phyloP scores from a whole-genome alignment of 1,284 basidiomycete species.

The Cryptococcus sp. region DNA sequence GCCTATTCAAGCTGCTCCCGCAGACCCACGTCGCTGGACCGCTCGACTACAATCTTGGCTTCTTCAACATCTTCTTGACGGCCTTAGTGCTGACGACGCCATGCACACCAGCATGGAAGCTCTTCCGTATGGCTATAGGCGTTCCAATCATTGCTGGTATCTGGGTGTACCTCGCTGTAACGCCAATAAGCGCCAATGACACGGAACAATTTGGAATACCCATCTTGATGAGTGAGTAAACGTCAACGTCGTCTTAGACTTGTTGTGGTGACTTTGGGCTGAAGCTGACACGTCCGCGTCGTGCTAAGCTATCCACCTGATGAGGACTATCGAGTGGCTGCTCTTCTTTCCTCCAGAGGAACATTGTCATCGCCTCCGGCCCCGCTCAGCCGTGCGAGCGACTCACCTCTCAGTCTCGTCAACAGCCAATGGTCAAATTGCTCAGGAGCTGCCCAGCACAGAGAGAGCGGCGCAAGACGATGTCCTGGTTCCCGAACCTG shows the following conservation, averaged over 20 bases:
- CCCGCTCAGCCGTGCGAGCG: neutral
- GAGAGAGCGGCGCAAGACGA: neutral
- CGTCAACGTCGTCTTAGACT: no score
- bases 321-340: slow-evolving; percentile 31
- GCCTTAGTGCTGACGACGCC: slow-evolving; percentile 9
- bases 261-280: no score
- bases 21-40: slow-evolving; percentile 1
- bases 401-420: neutral
- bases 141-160: slow-evolving; percentile 22
- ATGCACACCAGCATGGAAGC: slow-evolving; percentile 23
- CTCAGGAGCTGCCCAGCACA: neutral
- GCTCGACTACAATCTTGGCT: slow-evolving; percentile 9
- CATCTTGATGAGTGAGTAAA: slow-evolving; percentile 25
- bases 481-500: slow-evolving; percentile 30
- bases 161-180: slow-evolving; percentile 23
- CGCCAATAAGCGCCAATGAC: slow-evolving; percentile 16
- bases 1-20: no score
- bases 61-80: slow-evolving; percentile 12
- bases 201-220: slow-evolving; percentile 35
- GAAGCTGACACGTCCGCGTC: slow-evolving; percentile 3
- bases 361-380: slow-evolving; percentile 30
- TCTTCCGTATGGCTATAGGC: slow-evolving; percentile 28
- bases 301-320: no score
- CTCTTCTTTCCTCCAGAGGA: slow-evolving; percentile 43
- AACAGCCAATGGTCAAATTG: neutral